phyloP scores from a whole-genome alignment of 345 rosid genomes.

The Psidium friedrichsthalianum region DNA sequence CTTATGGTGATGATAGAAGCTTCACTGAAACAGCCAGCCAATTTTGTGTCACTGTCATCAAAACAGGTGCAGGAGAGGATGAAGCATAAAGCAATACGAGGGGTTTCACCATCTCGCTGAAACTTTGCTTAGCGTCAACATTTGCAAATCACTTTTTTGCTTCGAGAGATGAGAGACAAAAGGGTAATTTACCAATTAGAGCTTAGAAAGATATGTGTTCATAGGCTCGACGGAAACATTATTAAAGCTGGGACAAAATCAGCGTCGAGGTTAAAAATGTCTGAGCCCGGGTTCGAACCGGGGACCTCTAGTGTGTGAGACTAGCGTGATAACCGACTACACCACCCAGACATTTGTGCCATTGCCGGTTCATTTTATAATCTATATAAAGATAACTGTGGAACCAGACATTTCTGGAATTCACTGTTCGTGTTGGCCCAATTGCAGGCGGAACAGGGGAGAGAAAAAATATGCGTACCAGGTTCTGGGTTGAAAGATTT shows the following conservation, averaged over 20 bases:
- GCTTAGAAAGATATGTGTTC: background rate
- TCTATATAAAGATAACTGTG: background rate
- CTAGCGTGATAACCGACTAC: constrained; percentile 69
- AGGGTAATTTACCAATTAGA: background rate
- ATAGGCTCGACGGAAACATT: background rate
- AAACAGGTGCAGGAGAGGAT: background rate
- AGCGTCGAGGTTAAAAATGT: background rate
- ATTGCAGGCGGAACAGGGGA: background rate
- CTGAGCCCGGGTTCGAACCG: constrained; percentile 59
- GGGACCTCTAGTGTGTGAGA: constrained; percentile 71
- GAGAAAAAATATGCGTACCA: background rate
- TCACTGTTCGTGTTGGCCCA: background rate
- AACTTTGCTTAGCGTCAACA: background rate
- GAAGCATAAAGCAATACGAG: background rate
- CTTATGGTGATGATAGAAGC: background rate
- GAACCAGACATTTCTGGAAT: background rate
- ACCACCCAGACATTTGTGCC: constrained; percentile 38
- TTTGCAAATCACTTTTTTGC: background rate
- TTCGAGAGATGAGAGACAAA: background rate
- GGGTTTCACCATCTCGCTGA: background rate
- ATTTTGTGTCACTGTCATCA: background rate
- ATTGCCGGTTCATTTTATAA: fast-evolving
- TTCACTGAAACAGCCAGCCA: background rate
- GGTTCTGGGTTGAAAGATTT: background rate
- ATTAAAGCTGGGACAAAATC: background rate